phyloP scores from a whole-genome alignment of 2,329 filamentous ascomycete species.

The Sordariomycetes sp. region DNA sequence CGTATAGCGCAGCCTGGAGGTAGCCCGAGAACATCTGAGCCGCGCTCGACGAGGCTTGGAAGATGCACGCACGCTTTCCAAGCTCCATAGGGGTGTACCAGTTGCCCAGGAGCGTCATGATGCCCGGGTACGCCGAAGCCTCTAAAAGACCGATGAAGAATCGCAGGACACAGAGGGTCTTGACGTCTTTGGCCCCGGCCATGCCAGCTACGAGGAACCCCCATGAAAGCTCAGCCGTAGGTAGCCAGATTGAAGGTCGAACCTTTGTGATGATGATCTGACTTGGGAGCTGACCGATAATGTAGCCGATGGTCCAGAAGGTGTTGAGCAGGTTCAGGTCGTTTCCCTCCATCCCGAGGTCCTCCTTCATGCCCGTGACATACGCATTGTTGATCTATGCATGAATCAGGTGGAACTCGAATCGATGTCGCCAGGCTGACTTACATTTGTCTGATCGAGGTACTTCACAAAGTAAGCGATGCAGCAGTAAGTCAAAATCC shows the following conservation, averaged over 20 bases:
- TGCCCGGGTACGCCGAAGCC: constrained; percentile 22
- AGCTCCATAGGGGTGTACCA: constrained; percentile 32
- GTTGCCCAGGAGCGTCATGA: constrained; percentile 24
- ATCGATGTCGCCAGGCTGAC: constrained; percentile 2
- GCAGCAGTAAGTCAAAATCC: constrained; percentile 23
- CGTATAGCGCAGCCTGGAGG: constrained; percentile 30
- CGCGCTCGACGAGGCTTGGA: constrained; percentile 24
- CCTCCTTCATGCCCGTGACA: constrained; percentile 36
- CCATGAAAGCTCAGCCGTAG: constrained; percentile 20
- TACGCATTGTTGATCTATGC: constrained; percentile 22
- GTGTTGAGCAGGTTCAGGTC: constrained; percentile 41
- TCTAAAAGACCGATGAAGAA: constrained; percentile 29
- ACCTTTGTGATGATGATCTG: constrained; percentile 26
- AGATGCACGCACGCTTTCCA: constrained; percentile 28
- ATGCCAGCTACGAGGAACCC: constrained; percentile 21
- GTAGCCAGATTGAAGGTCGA: constrained; percentile 26
- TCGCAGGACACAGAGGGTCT: constrained; percentile 23
- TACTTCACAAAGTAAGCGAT: constrained; percentile 26
- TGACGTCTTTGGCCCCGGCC: constrained; percentile 22
- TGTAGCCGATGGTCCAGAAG: constrained; percentile 49
- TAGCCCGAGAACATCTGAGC: constrained; percentile 34
- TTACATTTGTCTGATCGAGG: constrained; percentile 18
- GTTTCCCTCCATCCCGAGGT: constrained; percentile 39
- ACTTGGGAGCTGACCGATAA: constrained; percentile 31
- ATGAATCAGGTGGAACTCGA: not conserved